Evolutionary conservation across 257 asterid genomes (phyloP).

Genomic region (Euphrasia confusa): DNA sequence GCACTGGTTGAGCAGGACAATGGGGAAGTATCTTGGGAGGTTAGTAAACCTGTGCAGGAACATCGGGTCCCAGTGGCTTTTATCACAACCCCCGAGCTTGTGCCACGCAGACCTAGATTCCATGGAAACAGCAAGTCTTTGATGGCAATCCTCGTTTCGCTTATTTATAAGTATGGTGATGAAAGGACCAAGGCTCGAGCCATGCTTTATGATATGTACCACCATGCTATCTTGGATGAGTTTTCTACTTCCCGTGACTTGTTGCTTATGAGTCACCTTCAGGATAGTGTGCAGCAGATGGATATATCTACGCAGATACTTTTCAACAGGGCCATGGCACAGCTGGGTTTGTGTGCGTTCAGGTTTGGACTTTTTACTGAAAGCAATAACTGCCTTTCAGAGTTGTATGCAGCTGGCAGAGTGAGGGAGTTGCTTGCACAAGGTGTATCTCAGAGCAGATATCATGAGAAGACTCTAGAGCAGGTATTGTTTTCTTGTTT

Average conservation of each 20-base stretch:
- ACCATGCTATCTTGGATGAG: constrained; percentile 80
- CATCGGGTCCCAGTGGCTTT: constrained; percentile 56
- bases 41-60: constrained; percentile 50
- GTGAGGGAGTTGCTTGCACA: constrained; percentile 95
- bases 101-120: constrained; percentile 77
- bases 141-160: constrained; percentile 77
- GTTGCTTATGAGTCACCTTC: constrained; percentile 95
- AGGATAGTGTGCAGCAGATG: constrained; percentile 92
- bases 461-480: constrained; percentile 94
- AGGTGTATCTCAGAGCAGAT: constrained; percentile 90
- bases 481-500: constrained; percentile 52
- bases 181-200: constrained; percentile 98
- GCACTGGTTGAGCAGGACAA: constrained; percentile 65
- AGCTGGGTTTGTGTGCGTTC: constrained; percentile 89
- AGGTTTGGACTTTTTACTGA: constrained; percentile 76
- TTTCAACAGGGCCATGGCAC: constrained; percentile 92
- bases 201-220: constrained; percentile 95
- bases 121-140: constrained; percentile 76
- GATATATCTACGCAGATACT: constrained; percentile 91
- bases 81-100: constrained; percentile 69
- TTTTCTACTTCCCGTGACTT: constrained; percentile 84
- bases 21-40: constrained; percentile 54
- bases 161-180: constrained; percentile 77
- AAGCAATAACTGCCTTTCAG: constrained; percentile 76
- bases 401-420: constrained; percentile 90